These are phyloP conservation scores for Cercospora brassicicola DNA, from an alignment of 2,329 filamentous ascomycete genomes.

Conservation along the genomic window DNA sequence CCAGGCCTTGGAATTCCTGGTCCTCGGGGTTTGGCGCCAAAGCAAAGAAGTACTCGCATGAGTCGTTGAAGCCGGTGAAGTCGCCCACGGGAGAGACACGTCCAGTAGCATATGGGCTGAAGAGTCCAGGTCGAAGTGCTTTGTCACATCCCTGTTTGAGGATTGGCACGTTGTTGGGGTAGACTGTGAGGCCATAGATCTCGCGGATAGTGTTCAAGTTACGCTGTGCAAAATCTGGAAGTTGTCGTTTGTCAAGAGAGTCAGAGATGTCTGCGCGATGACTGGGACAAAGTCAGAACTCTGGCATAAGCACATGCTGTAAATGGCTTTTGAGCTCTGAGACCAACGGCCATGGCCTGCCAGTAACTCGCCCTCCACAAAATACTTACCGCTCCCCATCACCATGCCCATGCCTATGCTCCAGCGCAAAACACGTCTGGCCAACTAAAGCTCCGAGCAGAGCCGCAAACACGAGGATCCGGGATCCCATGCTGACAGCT, in stretches of 20 bases:
- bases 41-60: constrained; percentile 50
- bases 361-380: too few species aligned
- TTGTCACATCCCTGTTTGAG: constrained; percentile 39
- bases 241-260: constrained; percentile 5
- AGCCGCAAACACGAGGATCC: not conserved
- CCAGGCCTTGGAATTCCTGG: constrained; percentile 28
- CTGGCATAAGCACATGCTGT: too few species aligned
- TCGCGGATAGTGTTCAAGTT: constrained; percentile 14
- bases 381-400: too few species aligned
- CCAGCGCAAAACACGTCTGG: not conserved
- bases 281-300: too few species aligned
- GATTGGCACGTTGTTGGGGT: constrained; percentile 44
- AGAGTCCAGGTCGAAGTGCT: constrained; percentile 43
- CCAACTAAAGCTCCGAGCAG: too few species aligned
- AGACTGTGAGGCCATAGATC: constrained; percentile 27
- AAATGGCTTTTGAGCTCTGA: too few species aligned
- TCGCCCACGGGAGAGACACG: constrained; percentile 47
- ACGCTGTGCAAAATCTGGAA: constrained; percentile 15
- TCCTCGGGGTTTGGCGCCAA: constrained; percentile 40
- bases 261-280: not conserved
- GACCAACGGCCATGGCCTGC: too few species aligned
- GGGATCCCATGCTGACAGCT: not conserved
- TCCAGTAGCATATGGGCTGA: constrained; percentile 42
- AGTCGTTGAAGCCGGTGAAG: constrained; percentile 46
- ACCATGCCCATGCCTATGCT: not conserved